A percentile compares a stretch with the other conserved stretches of the same genome.
phyloP scores from a whole-genome alignment of 1,284 basidiomycete species.

The Ganoderma lingzhi region DNA sequence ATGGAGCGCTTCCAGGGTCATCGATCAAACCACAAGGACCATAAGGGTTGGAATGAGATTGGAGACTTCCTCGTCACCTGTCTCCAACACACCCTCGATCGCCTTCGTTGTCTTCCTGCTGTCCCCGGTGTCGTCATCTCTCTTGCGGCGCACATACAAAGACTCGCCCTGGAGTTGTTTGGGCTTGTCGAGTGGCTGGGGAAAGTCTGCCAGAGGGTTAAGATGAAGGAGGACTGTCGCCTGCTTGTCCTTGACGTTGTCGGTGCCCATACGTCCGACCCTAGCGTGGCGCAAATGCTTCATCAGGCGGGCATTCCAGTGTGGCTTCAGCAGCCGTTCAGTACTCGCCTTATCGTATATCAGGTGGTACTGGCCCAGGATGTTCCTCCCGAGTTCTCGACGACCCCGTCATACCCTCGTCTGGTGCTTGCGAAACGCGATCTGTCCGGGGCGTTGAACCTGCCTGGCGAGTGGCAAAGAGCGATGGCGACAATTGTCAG shows the following conservation, averaged over 20 bases:
- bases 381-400: neutral
- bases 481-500: neutral
- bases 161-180: neutral
- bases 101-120: slow-evolving; percentile 3
- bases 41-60: neutral
- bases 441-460: slow-evolving; percentile 8
- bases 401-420: neutral
- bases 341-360: neutral
- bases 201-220: neutral
- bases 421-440: slow-evolving; percentile 10
- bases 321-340: neutral
- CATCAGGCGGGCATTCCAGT: slow-evolving; percentile 9
- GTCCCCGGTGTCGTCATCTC: slow-evolving; percentile 3
- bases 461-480: slow-evolving; percentile 11
- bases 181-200: neutral
- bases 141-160: slow-evolving; percentile 8
- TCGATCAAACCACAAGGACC: neutral
- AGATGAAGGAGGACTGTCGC: neutral
- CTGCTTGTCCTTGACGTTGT: neutral
- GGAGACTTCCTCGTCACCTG: neutral
- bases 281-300: neutral
- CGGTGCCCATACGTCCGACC: neutral
- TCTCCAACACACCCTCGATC: slow-evolving; percentile 2
- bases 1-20: no score
- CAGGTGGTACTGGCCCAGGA: neutral